A percentile compares a stretch with the other conserved stretches of the same genome.
These are phyloP conservation scores for Monilinia laxa DNA, from an alignment of 2,329 filamentous ascomycete species.

Conservation along the genomic window DNA sequence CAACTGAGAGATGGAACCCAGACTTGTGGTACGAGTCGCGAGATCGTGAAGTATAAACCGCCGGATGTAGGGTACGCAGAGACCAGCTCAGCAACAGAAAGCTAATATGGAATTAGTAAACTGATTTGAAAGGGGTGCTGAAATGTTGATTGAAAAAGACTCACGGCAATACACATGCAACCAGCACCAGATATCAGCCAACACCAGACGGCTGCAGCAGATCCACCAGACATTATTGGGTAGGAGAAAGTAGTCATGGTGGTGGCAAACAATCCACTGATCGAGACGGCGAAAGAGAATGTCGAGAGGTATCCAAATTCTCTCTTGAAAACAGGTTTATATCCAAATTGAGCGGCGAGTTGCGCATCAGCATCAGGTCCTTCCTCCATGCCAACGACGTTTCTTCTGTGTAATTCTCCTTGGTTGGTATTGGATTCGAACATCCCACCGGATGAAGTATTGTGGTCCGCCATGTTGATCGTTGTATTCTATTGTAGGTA, in stretches of 20 bases:
- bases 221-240: constrained; percentile 53
- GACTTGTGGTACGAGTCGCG: constrained; percentile 50
- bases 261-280: constrained; percentile 56
- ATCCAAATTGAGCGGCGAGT: constrained; percentile 39
- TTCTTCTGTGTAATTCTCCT: constrained; percentile 14
- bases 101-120: constrained; percentile 26
- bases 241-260: constrained; percentile 56
- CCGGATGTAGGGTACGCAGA: constrained; percentile 52
- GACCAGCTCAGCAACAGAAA: constrained; percentile 42
- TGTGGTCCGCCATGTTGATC: constrained; percentile 16
- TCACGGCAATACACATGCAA: constrained; percentile 53
- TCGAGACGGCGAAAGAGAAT: constrained; percentile 60
- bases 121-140: neutral
- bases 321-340: constrained; percentile 54
- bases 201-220: constrained; percentile 56
- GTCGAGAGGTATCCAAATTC: constrained; percentile 59
- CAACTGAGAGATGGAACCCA: constrained; percentile 52
- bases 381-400: constrained; percentile 27
- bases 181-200: constrained; percentile 58
- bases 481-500: neutral
- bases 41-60: constrained; percentile 56
- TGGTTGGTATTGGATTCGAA: constrained; percentile 1
- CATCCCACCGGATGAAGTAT: constrained; percentile 14
- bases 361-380: constrained; percentile 38
- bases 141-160: constrained; percentile 21